Evolutionary conservation across 495 filamentous ascomycete species (phyloP), one percentile per base, ranked within the genome.

Genomic region (Tuber aestivum): DNA sequence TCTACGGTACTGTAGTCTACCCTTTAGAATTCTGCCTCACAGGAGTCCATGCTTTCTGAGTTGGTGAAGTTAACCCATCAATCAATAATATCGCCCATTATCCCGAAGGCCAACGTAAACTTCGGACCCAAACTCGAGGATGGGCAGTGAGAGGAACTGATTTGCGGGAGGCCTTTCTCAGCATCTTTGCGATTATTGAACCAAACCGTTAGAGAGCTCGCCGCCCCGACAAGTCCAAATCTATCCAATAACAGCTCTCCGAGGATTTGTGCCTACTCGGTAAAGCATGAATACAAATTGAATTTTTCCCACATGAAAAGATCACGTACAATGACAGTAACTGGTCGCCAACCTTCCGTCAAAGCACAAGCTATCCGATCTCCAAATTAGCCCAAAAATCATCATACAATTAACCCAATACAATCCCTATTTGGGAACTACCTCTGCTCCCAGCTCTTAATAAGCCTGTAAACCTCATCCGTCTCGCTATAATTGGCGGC

Each of bases 241-340:
- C n/a, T 61, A 61, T 61, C n/a, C 7, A 61, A 61, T 32, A 27
- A 14, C 12, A 16, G 10, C 27, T 32, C 50, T 27, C 50, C 12
- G 50, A 32, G 50, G 3, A 32, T 16, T 27, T 32, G 27, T 61
- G 50, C 50, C 50, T 61, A 32, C 50, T 12, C 50, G 12, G n/a
- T 61, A 61, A 61, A 61, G 10, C 50, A 61, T 61, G 50, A 61
- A 61, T 61, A 61, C n/a, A 61, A 61, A 61, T 61, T 61, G n/a
- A 1, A 32, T 61, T 61, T 61, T 61, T 16, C 50, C 6, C 12
- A 61, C 50, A 61, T 61, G n/a, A 61, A 32, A 32, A 61, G 50
- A 61, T 61, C 50, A 61, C n/a, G n/a, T 61, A 61, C 27, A 61
- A 61, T 61, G 12, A 14, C 50, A 61, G 16, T 32, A 32, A 61